Conservation (phyloP, 2,329 filamentous ascomycete genomes). For the Claviceps purpurea region DNA sequence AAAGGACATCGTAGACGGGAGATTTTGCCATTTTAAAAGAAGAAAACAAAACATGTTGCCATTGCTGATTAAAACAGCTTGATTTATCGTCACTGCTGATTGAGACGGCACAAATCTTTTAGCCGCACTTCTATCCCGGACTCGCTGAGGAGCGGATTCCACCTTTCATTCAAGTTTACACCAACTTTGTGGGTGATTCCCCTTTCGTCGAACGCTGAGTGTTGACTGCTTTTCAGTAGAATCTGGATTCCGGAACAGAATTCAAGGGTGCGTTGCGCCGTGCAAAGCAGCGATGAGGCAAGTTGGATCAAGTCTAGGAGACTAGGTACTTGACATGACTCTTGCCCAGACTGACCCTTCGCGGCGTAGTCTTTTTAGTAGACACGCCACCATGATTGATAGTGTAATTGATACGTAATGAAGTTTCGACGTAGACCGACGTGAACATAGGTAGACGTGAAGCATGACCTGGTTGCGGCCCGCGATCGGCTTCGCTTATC, state of each 20-base stretch:
- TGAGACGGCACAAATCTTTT: neutral
- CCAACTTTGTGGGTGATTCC: conserved; percentile 1
- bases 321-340: neutral
- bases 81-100: conserved; percentile 1
- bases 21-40: neutral
- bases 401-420: neutral
- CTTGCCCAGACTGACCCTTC: too few species aligned
- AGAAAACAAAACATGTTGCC: neutral
- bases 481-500: conserved; percentile 1
- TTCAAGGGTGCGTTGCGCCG: neutral
- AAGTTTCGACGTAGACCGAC: neutral
- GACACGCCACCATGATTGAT: neutral
- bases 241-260: neutral
- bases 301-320: neutral
- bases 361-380: neutral
- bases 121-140: neutral
- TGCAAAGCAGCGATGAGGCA: neutral
- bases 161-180: neutral
- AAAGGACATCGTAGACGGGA: neutral
- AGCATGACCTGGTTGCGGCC: neutral
- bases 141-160: neutral
- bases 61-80: conserved; percentile 2
- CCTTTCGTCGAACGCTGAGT: neutral
- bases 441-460: neutral
- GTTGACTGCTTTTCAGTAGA: conserved; percentile 3